Percentiles rank a stretch among this genome's conserved stretches.
These are phyloP conservation scores for Solanum clarkiae DNA, from an alignment of 257 asterid species.

Conservation along the genomic window DNA sequence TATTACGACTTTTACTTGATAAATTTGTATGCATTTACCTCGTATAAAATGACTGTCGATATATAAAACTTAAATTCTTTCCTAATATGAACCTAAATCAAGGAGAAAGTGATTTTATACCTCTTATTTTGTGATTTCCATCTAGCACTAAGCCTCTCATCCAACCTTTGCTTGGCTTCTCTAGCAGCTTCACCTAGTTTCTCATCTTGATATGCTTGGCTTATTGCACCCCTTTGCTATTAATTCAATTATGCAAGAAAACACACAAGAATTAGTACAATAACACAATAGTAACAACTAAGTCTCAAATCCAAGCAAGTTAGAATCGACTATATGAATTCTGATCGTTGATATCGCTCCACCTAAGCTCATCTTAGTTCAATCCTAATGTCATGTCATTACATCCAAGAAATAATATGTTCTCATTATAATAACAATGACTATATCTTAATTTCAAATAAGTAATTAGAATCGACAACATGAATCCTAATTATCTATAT, in stretches of 20 bases:
- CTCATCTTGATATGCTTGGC: conserved; percentile 10
- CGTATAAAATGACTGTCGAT: neutral
- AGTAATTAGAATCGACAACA: accelerated
- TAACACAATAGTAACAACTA: neutral
- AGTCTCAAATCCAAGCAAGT: neutral
- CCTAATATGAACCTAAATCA: neutral
- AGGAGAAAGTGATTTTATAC: neutral
- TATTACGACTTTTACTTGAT: neutral
- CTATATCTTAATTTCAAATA: neutral
- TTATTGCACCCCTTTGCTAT: conserved; percentile 20
- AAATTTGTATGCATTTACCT: neutral
- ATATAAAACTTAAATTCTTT: neutral
- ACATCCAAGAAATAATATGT: neutral
- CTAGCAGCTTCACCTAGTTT: conserved; percentile 19
- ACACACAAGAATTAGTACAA: neutral
- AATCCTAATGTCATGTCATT: neutral
- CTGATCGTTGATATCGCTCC: neutral
- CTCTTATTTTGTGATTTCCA: conserved; percentile 23
- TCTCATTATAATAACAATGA: neutral
- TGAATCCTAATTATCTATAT: neutral
- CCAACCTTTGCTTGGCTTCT: conserved; percentile 57
- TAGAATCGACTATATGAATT: neutral
- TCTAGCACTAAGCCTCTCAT: conserved; percentile 31
- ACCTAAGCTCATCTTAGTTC: neutral
- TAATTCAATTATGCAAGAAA: neutral